Base-by-base conservation (phyloP, 768 basidiomycete genomes). In the Tremella mesenterica region DNA sequence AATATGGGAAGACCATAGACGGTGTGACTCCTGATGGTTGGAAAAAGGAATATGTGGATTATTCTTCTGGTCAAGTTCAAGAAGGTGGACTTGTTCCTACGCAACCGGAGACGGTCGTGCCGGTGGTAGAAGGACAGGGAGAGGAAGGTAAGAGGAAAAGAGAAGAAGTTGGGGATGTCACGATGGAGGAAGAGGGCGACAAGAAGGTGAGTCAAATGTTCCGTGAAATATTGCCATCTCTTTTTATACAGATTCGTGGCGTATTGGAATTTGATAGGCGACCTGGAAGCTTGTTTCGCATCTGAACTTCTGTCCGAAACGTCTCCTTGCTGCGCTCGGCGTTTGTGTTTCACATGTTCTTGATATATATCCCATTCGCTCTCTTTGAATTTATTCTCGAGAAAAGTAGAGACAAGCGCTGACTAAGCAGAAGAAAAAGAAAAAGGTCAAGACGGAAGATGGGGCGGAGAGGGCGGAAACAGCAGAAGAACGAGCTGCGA, bases 31-130 rank as follows among this genome's bases (percentile, higher is more conserved):
- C 95, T 18, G 76, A 82, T 13, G 83, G 86, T 48, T 97, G 95
- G 95, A 86, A 80, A 66, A 81, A 83, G 55, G 88, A 89, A 67
- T 97, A 99, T 71, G 81, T 93, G 49, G 95, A 99, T 72, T 96
- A 93, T 74, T n/a, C n/a, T 5, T n/a, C n/a, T n/a, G 84, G 79
- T 58, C 83, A 85, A 43, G 85, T 85, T 49, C 80, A 70, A 45
- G 57, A 63, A 20, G 55, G 44, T 30, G 55, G 29, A 31, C 18
- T 48, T 30, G 44, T 63, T 49, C 30, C 65, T 23, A 44, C 56
- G 25, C 44, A 52, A 44, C 59, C 56, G 49, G 25, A 63, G 47
- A 27, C 50, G 31, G 47, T 49, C 25, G 34, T 28, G 12, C 41
- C 73, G 25, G 64, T 65, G 21, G 54, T 70, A 26, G 58, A 66